Base-by-base conservation (phyloP, 306 rosid species). In the Citrullus amarus region DNA sequence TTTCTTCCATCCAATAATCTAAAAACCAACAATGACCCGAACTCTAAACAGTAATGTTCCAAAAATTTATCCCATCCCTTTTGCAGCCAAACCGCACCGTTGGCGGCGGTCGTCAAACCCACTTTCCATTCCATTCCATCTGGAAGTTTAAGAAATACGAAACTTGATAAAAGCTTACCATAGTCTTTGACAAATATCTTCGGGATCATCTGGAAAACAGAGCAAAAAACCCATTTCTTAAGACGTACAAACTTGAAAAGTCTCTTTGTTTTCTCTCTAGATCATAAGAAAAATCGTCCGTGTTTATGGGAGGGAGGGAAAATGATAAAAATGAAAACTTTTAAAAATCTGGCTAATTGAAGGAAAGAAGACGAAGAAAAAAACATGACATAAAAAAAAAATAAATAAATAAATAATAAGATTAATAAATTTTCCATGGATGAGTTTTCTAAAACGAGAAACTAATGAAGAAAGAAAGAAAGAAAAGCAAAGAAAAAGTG, bases 31-130 rank as follows among this genome's bases (percentile, higher is more conserved):
- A 71, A 14, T 2, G 25, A 71, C 8, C 77, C 77, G 9, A 25
- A 71, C n/a, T 71, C 58, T 6, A 54, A 39, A 22, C 32, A 4
- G 39, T 50, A 71, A 11, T 66, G 9, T 4, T 55, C 34, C 5
- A 63, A 53, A 18, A 80, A 80, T 25, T 39, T 10, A 28, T 20
- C 50, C 80, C 75, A 76, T 9, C 80, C 80, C 5, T 62, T 46
- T 0, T 78, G 32, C 32, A 78, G 10, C 68, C 83, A 81, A 28
- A 54, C 41, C 1, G 34, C 44, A 36, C 62, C 57, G n/a, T 75
- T 41, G 0, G 4, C 1, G 0, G 34, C 1, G 6, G 15, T 75
- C 1, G 20, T 61, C 46, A 48, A 62, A 20, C 71, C 74, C 1
- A 80, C 16, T 22, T 25, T 50, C 76, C 76, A 62, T 75, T 80